Base-by-base conservation (phyloP, 805 yeast species). In the Suhomyces sp. region DNA sequence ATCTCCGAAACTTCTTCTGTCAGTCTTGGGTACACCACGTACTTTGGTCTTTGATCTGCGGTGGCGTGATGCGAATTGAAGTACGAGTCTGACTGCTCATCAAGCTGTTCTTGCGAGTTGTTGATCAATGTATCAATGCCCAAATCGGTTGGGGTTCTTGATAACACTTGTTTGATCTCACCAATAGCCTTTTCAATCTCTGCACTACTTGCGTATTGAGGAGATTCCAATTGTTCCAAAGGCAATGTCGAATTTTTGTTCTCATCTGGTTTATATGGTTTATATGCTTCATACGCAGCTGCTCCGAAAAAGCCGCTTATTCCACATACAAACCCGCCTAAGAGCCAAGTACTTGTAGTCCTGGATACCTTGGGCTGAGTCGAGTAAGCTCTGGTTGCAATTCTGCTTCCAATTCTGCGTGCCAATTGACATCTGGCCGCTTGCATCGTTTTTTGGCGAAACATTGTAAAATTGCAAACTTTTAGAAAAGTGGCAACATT, bases 1-100 rank as follows among this genome's bases (percentile, higher is more conserved):
- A 88, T 76, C 19, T 72, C 66, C 0, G 89, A 82, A 0, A 88
- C 90, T 54, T 87, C 83, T 53, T 84, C 83, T 0, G 91, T 85
- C 53, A 79, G 68, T 29, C 75, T 77, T 1, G 93, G 92, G 60
- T 78, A 87, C 2, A 82, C 77, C 3, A 88, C 75, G 21, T 82
- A 73, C 46, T 54, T 52, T 6, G 75, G 70, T 35, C 60, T 58
- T 48, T 71, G 67, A 24, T 60, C 56, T 0, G 61, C 54, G 17
- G 60, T 55, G 2, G 74, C 67, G 43, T 70, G 69, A 47, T 67
- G 71, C 3, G 73, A 62, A 50, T 69, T 70, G 61, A 69, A 69
- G 47, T 65, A 68, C 20, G 69, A 67, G 44, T 70, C 74, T 17
- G 71, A 54, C 43, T 70, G 74, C 9, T 62, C 53, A 8, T 55